Evolutionary conservation across 352 stramenopile species (phyloP).

Genomic region (Elongisporangium anandrum): DNA sequence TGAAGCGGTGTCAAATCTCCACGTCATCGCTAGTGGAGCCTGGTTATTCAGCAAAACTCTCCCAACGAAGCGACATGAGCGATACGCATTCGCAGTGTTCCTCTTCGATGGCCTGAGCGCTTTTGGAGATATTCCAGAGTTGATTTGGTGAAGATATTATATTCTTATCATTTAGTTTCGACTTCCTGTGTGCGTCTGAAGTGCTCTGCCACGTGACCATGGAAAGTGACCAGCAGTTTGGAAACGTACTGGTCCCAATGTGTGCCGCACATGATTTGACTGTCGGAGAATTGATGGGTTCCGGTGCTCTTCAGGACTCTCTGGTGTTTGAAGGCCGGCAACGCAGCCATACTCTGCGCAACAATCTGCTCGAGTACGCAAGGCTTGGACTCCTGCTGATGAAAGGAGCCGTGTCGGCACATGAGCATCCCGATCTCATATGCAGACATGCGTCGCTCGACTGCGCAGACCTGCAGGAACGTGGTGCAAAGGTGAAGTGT

Average conservation of each 20-base stretch:
- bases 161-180: too few relatives aligned
- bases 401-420: conserved; percentile 29
- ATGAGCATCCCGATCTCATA: conserved; percentile 55
- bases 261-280: neutral
- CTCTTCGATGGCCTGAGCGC: neutral
- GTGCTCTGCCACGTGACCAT: neutral
- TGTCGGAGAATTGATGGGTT: neutral
- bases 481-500: conserved; percentile 47
- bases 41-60: neutral
- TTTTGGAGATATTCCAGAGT: neutral
- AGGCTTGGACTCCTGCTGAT: conserved; percentile 20
- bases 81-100: neutral
- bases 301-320: neutral
- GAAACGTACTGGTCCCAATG: conserved; percentile 1
- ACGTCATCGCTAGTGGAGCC: neutral
- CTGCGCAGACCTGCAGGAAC: conserved; percentile 44
- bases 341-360: neutral
- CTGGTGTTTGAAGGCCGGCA: neutral
- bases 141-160: too few relatives aligned
- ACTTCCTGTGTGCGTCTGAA: neutral
- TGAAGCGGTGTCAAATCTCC: conserved; percentile 27
- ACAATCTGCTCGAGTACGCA: conserved; percentile 41
- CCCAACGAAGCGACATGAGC: neutral
- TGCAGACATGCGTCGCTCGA: conserved; percentile 38
- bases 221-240: conserved; percentile 1